phyloP scores from a whole-genome alignment of 108 stramenopile species.

The Aurantiochytrium sp. region DNA sequence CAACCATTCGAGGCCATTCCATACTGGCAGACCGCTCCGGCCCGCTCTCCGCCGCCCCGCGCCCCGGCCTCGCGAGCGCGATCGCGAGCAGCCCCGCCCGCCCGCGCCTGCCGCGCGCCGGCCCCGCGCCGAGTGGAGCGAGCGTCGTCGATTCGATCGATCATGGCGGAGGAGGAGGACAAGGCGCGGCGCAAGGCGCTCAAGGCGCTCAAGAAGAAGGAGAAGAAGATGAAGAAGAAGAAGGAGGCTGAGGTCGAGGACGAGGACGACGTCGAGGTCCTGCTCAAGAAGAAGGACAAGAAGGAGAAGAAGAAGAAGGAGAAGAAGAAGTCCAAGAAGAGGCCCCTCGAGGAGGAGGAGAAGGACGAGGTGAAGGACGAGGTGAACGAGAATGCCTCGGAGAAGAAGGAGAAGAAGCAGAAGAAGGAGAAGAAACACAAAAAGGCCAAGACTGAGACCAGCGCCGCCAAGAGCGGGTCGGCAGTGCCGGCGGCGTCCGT shows the following conservation, averaged over 20 bases:
- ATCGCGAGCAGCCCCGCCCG: too few relatives aligned
- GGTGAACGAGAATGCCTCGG: background rate
- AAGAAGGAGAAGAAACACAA: conserved; percentile 31
- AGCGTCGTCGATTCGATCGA: background rate
- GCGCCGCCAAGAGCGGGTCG: conserved; percentile 8
- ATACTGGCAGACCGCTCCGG: too few relatives aligned
- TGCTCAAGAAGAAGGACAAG: background rate
- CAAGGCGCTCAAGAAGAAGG: conserved; percentile 31
- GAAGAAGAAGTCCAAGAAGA: background rate
- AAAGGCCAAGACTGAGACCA: conserved; percentile 56
- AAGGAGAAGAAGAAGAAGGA: conserved; percentile 44
- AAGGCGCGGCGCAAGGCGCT: background rate
- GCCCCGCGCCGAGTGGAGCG: background rate
- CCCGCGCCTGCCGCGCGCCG: background rate
- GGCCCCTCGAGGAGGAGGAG: background rate
- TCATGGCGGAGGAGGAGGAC: background rate
- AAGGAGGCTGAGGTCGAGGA: background rate
- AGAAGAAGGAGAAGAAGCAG: conserved; percentile 42
- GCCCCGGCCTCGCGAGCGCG: too few relatives aligned
- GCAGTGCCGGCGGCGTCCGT: conserved; percentile 1
- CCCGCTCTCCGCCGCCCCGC: too few relatives aligned
- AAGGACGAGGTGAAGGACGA: background rate
- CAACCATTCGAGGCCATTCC: too few relatives aligned
- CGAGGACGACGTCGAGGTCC: background rate
- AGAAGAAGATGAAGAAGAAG: background rate